Evolutionary conservation across 352 stramenopile genomes (phyloP), one percentile per base, ranked within the genome.

Genomic region (Pythium rhizo-oryzae): DNA sequence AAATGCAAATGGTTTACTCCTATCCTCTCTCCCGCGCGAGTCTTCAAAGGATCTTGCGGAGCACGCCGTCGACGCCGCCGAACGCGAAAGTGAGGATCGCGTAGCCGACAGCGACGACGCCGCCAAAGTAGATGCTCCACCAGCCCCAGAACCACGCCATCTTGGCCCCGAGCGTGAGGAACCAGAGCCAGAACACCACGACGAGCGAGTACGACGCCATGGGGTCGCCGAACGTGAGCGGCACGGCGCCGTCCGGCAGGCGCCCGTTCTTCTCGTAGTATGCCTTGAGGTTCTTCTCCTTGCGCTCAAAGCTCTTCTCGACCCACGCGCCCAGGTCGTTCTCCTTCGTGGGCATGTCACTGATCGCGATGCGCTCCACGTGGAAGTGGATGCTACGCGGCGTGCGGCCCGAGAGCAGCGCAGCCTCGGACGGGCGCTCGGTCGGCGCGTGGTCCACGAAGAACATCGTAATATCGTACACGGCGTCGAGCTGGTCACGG

Each of bases 381-480:
- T 92, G 89, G 64, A 94, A 87, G 69, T 92, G 62, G 55, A 94
- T 80, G 44, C 72, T 80, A 37, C 75, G 75, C 15, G 87, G 87
- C 62, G 90, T 68, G 51, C 80, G 78, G 23, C 81, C 83, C 49
- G 75, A 80, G 21, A 94, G 55, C 6, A 94, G 71, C 24, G 79
- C 79, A n/a, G 69, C 56, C 68, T 94, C 87, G 23, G 82, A 91
- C 55, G 87, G 84, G 25, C 84, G 83, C 62, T 93, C 80, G 59
- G 81, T 80, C 30, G 74, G 54, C 11, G 72, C 61, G 56, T 87
- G 78, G 67, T 94, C 87, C 37, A 92, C 81, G 57, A 87, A 94
- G 65, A 92, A 92, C 79, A 94, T 87, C 18, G 84, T 94, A 28
- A 93, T 67, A 62, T 94, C 87, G 67, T 96, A 94, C 50, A 96